Evolutionary conservation across 2,329 filamentous ascomycete species (phyloP).

Genomic region (Fusarium keratoplasticum): DNA sequence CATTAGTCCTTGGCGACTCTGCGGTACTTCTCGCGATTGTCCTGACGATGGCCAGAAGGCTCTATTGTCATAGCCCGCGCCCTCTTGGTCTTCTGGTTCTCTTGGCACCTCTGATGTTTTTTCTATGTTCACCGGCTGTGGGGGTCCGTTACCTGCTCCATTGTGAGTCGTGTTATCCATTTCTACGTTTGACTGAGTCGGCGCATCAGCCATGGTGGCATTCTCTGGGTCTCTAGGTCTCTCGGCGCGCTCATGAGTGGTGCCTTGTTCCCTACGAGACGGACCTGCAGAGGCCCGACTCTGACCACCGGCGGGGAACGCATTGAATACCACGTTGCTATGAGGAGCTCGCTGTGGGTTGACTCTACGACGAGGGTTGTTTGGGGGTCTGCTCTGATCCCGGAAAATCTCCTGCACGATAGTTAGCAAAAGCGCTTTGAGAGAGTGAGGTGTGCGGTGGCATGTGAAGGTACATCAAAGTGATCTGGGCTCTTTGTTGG

Average conservation of each 20-base stretch:
- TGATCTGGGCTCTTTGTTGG: constrained; percentile 3
- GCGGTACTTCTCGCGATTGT: neutral
- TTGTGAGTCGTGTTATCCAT: neutral
- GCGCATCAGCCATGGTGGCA: neutral
- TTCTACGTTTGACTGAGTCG: neutral
- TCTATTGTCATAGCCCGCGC: neutral
- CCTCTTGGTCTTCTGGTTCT: neutral
- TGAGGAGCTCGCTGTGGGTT: neutral
- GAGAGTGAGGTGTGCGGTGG: rapidly evolving
- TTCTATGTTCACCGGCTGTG: neutral
- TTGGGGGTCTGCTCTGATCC: rapidly evolving
- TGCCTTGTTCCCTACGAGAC: neutral
- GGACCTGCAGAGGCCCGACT: neutral
- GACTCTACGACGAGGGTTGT: neutral
- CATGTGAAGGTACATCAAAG: constrained; percentile 1
- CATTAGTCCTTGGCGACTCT: rapidly evolving
- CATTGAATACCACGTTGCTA: neutral
- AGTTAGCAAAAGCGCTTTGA: neutral
- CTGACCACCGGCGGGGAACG: neutral
- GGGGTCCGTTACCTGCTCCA: neutral
- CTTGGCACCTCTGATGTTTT: neutral
- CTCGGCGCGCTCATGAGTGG: no score
- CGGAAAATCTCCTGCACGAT: neutral
- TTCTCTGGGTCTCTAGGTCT: rapidly evolving
- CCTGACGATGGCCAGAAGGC: no score